Evolutionary conservation across 148 eudicot species (phyloP), one percentile per base, ranked within the genome.

Genomic region (Amaranthus hypochondriacus): DNA sequence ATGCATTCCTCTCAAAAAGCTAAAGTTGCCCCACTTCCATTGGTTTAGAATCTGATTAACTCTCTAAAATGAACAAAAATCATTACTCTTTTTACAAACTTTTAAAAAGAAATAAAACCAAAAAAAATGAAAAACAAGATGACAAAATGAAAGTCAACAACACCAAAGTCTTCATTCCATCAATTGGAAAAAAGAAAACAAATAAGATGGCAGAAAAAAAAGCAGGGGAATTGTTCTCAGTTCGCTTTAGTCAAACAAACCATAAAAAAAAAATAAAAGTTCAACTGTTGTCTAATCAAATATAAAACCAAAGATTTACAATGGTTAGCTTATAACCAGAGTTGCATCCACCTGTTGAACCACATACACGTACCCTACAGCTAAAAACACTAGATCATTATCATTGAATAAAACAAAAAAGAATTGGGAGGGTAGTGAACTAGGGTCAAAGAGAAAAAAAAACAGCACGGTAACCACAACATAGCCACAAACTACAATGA

Each of bases 1-100:
- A 92, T 89, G 92, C 96, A 89, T 88, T 84, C 89, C 93, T 78
- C 71, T 74, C 71, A 70, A 76, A 76, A 74, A 76, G 77, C 83
- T 80, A 87, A 74, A 81, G 80, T 62, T 81, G 73, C 73, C 42
- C 56, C 77, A 81, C 79, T 83, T 78, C 87, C 90, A 90, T 90
- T 71, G 68, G 69, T 75, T 66, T 75, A 63, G 42, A 73, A 71
- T 62, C 54, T 68, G 4, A 69, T 43, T 59, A 56, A 79, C 50
- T 75, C 61, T 81, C 82, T 75, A 54, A 7, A 43, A 68, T 78
- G 65, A 71, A 54, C 67, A 48, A 9, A 62, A 48, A 58, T 48
- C 52, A 47, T 69, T 21, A 14, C 61, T 69, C 49, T 68, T 73
- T 73, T 52, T 61, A 15, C 47, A 28, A 54, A 52, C 48, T 55